Evolutionary conservation across 306 rosid genomes (phyloP).

Genomic region (Sophora flavescens): DNA sequence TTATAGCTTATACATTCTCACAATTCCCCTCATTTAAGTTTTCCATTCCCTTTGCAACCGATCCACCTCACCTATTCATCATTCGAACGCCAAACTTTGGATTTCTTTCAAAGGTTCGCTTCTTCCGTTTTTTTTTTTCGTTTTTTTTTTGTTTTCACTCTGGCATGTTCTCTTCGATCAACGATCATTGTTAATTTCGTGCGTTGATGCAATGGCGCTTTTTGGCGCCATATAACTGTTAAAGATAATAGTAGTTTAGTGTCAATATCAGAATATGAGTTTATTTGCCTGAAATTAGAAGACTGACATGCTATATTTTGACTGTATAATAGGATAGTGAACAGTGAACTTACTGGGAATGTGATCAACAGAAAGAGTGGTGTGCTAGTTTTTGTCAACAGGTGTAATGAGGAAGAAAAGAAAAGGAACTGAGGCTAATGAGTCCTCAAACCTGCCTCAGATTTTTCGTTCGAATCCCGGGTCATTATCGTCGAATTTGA

Average conservation of each 20-base stretch:
- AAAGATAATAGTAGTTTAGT: no score
- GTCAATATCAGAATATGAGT: neutral
- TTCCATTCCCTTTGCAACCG: neutral
- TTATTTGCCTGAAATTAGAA: neutral
- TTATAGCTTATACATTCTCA: no score
- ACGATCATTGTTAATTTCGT: no score
- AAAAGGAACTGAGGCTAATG: conserved; percentile 67
- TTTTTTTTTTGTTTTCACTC: neutral
- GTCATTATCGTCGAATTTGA: conserved; percentile 37
- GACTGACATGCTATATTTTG: neutral
- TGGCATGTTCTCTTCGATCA: neutral
- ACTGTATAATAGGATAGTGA: neutral
- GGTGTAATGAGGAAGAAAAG: conserved; percentile 79
- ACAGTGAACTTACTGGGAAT: neutral
- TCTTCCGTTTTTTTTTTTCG: no score
- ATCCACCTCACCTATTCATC: neutral
- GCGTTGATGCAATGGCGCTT: neutral
- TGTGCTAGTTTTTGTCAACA: neutral
- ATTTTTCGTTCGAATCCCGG: conserved; percentile 46
- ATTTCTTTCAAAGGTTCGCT: neutral
- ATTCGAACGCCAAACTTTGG: neutral
- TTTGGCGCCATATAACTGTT: neutral
- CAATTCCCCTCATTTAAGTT: neutral
- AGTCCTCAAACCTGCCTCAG: conserved; percentile 41
- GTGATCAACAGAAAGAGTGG: neutral